phyloP scores from a whole-genome alignment of 2,329 filamentous ascomycete species.

The Hypocreales sp. region DNA sequence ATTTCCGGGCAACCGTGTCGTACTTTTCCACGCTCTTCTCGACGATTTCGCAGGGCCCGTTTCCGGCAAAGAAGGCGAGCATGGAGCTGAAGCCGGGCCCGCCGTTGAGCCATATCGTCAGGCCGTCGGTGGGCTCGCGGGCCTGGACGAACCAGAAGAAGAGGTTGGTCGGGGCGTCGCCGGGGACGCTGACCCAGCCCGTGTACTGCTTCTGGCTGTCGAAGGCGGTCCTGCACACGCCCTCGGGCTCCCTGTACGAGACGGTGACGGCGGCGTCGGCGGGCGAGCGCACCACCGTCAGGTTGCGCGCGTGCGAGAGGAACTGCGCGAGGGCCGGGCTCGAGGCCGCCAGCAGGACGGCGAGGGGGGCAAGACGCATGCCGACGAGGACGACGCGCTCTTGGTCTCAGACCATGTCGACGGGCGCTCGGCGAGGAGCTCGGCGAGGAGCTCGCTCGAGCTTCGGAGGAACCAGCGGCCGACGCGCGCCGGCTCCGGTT shows the following conservation, averaged over 20 bases:
- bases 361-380: conserved; percentile 6
- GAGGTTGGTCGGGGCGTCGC: conserved; percentile 31
- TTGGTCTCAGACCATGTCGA: not conserved
- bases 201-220: conserved; percentile 51
- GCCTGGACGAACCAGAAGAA: conserved; percentile 37
- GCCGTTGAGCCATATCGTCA: conserved; percentile 51
- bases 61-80: conserved; percentile 46
- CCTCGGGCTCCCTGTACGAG: conserved; percentile 46
- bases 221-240: conserved; percentile 51
- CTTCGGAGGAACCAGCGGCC: too few relatives aligned
- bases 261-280: conserved; percentile 49
- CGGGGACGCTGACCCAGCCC: conserved; percentile 51
- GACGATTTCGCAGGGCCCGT: conserved; percentile 37
- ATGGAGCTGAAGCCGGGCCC: conserved; percentile 51
- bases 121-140: conserved; percentile 22
- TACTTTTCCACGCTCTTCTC: conserved; percentile 30
- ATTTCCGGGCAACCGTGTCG: conserved; percentile 40
- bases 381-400: not conserved
- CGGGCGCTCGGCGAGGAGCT: too few relatives aligned
- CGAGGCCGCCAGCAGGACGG: conserved; percentile 5
- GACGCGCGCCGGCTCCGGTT: too few relatives aligned
- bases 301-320: conserved; percentile 17
- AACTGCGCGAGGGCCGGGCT: conserved; percentile 16
- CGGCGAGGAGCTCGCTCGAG: too few relatives aligned
- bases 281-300: conserved; percentile 45